Percentiles rank a stretch among this genome's conserved stretches.
Conservation (phyloP, 805 yeast genomes). For the Wickerhamiella domercqiae region DNA sequence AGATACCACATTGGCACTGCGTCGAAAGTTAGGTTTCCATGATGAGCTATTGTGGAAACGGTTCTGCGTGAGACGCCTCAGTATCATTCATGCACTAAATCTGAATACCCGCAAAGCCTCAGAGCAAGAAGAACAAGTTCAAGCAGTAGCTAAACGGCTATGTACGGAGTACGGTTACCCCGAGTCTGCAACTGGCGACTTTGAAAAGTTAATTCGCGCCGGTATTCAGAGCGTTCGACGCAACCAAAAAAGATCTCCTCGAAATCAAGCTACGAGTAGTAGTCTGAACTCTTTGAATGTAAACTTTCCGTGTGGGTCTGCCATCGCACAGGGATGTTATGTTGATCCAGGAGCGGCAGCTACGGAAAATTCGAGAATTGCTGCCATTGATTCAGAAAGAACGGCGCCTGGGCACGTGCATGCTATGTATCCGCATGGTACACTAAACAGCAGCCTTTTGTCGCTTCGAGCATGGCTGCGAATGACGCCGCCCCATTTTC, state of each 20-base stretch:
- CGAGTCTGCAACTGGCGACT: conserved; percentile 44
- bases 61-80: conserved; percentile 80
- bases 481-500: too few relatives aligned
- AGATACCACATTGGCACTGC: conserved; percentile 35
- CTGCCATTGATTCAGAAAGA: background rate
- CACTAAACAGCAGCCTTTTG: background rate
- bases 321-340: background rate
- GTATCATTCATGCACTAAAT: conserved; percentile 63
- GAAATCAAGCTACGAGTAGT: conserved; percentile 5
- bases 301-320: too few relatives aligned
- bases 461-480: too few relatives aligned
- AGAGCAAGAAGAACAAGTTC: conserved; percentile 78
- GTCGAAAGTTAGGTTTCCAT: conserved; percentile 50
- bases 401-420: background rate
- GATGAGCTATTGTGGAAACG: conserved; percentile 81
- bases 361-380: background rate
- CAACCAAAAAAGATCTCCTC: conserved; percentile 33
- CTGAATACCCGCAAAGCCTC: conserved; percentile 63
- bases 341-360: background rate
- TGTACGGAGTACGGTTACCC: conserved; percentile 67
- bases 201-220: conserved; percentile 79
- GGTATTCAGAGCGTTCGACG: conserved; percentile 89
- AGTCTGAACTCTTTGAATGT: too few relatives aligned
- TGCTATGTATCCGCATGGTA: background rate
- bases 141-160: conserved; percentile 59